phyloP scores from a whole-genome alignment of 768 basidiomycete genomes.

The Rhodotorula kratochvilovae region DNA sequence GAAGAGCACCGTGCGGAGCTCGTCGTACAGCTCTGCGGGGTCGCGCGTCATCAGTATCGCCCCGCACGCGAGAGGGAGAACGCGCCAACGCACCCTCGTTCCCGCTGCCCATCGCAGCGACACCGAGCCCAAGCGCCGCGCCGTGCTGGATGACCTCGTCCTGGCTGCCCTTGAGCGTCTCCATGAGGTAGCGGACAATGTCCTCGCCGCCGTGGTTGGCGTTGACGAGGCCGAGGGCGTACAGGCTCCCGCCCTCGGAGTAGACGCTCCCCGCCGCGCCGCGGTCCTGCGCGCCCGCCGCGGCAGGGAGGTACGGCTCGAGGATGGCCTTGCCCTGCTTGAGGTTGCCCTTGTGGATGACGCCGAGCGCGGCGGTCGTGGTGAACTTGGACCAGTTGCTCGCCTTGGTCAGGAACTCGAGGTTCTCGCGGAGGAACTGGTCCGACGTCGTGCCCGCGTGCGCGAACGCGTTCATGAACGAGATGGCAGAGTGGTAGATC shows the following conservation, averaged over 20 bases:
- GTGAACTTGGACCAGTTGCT: slow-evolving; percentile 99
- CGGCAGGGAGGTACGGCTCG: slow-evolving; percentile 79
- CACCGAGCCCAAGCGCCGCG: slow-evolving; percentile 91
- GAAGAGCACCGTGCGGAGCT: slow-evolving; percentile 81
- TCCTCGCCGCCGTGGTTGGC: slow-evolving; percentile 66
- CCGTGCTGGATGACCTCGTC: slow-evolving; percentile 91
- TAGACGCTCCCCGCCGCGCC: slow-evolving; percentile 63
- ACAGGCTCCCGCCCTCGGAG: slow-evolving; percentile 93
- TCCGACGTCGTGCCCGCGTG: slow-evolving; percentile 97
- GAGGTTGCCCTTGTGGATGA: slow-evolving; percentile 95
- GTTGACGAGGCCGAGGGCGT: slow-evolving; percentile 89
- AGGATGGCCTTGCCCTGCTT: slow-evolving; percentile 88
- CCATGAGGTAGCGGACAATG: slow-evolving; percentile 60
- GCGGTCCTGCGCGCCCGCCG: slow-evolving; percentile 50
- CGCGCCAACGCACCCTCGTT: slow-evolving; percentile 56
- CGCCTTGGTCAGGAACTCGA: slow-evolving; percentile 92
- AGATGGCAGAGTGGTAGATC: slow-evolving; percentile 93
- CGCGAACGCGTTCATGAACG: slow-evolving; percentile 95
- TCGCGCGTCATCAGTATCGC: background rate
- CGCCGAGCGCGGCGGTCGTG: slow-evolving; percentile 90
- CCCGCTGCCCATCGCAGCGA: slow-evolving; percentile 88
- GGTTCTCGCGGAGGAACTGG: slow-evolving; percentile 83
- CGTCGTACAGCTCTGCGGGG: slow-evolving; percentile 73
- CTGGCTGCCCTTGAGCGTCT: slow-evolving; percentile 69
- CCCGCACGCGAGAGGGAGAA: background rate